These are phyloP conservation scores for Parachaetomium inaequale DNA, from an alignment of 495 filamentous ascomycete species.

Conservation along the genomic window DNA sequence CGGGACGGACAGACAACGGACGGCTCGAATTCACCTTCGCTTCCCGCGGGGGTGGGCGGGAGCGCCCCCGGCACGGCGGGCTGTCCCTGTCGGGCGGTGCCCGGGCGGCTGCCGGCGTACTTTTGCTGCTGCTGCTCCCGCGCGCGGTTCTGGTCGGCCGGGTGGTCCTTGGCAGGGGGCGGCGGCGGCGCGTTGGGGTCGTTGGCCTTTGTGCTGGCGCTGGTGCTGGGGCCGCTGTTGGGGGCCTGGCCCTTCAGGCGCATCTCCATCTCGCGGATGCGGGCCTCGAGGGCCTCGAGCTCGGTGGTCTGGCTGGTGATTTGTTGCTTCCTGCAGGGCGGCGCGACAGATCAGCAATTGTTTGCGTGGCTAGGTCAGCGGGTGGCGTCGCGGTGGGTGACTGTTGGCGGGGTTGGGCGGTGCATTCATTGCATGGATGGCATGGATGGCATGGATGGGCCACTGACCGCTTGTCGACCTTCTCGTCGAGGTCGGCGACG, in stretches of 20 bases:
- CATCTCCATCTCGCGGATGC: slow-evolving; percentile 79
- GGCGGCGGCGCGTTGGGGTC: slow-evolving; percentile 19
- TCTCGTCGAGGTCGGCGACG: slow-evolving; percentile 69
- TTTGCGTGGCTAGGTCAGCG: neutral
- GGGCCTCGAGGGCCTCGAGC: slow-evolving; percentile 78
- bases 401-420: slow-evolving; percentile 12
- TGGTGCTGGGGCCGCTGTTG: slow-evolving; percentile 26
- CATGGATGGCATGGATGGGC: too few relatives aligned
- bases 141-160: neutral
- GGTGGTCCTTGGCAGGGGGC: slow-evolving; percentile 24
- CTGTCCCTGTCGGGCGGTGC: slow-evolving; percentile 41
- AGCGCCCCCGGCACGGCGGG: slow-evolving; percentile 48
- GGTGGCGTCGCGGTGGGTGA: slow-evolving; percentile 9
- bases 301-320: slow-evolving; percentile 73
- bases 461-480: slow-evolving; percentile 80
- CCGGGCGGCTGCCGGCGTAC: slow-evolving; percentile 37
- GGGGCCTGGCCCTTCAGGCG: slow-evolving; percentile 55
- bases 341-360: slow-evolving; percentile 12
- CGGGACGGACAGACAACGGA: slow-evolving; percentile 9
- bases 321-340: slow-evolving; percentile 56
- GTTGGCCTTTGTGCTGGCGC: slow-evolving; percentile 26
- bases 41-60: slow-evolving; percentile 54
- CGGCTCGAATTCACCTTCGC: slow-evolving; percentile 56
- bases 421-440: too few relatives aligned
- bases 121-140: slow-evolving; percentile 27